Conservation (phyloP, 2,329 filamentous ascomycete genomes). For the Phaeosphaeriaceae sp. region DNA sequence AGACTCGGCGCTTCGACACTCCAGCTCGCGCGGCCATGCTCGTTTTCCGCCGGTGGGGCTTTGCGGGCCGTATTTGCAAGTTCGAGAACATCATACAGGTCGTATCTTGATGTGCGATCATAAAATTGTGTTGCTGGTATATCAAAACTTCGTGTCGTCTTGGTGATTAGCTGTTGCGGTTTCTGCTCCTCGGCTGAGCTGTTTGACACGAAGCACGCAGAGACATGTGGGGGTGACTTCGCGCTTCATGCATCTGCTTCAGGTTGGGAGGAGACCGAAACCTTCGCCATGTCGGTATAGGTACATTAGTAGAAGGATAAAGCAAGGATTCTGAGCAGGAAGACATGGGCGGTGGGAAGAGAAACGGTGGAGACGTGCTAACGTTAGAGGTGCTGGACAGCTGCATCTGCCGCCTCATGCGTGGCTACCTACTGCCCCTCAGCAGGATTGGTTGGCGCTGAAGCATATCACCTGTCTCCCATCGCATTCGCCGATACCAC, state of each 20-base stretch:
- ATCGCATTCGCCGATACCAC: not conserved
- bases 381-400: conserved; percentile 6
- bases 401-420: conserved; percentile 12
- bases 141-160: too few relatives aligned
- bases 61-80: conserved; percentile 25
- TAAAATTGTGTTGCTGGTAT: too few relatives aligned
- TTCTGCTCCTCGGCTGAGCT: not conserved
- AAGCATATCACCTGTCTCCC: not conserved
- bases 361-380: not conserved
- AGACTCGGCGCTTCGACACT: conserved; percentile 29
- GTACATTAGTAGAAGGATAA: not conserved
- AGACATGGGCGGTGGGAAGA: conserved; percentile 6
- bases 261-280: not conserved
- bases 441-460: not conserved
- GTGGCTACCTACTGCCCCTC: conserved; percentile 3
- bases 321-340: not conserved
- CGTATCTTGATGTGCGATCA: not conserved
- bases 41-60: conserved; percentile 27
- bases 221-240: not conserved
- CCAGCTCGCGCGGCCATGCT: conserved; percentile 31
- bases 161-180: not conserved
- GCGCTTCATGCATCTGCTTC: not conserved
- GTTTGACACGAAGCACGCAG: not conserved
- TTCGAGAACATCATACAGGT: conserved; percentile 21
- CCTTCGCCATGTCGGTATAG: not conserved